Evolutionary conservation across 495 filamentous ascomycete species (phyloP), one percentile per base, ranked within the genome.

Genomic region (Xylaria grammica): DNA sequence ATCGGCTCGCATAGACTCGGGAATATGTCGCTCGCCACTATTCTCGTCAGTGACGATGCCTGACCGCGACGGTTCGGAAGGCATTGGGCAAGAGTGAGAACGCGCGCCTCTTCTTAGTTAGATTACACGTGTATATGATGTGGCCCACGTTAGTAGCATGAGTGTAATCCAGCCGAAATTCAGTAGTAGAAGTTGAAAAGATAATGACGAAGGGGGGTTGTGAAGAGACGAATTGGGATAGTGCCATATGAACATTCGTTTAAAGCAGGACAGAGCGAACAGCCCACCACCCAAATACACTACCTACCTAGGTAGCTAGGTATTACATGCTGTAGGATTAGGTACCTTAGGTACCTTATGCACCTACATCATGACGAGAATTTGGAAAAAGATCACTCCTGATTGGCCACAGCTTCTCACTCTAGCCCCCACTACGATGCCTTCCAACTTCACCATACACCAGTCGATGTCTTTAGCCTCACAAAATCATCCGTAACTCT

Each of bases 11-110:
- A 85, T 75, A 1, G 94, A 97, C 24, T 93, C 86, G 34, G 96
- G 96, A 60, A 99, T 97, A 63, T 90, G 87, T 38, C 91, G 88
- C 75, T 94, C 88, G 71, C 96, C 96, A 67, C 86, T 89, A 60
- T 72, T 74, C 51, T 83, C 79, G 70, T 89, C 86, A 54, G 86
- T 87, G 60, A 90, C 85, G 71, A 98, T 97, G 68, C 95, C 96
- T 38, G 88, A 82, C 30, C 82, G 79, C 42, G 80, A 81, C 3
- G 81, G 80, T 58, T 79, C 69, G 29, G 83, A 78, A 63, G 81
- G 75, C 84, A 84, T 85, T 55, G 50, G 63, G 65, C n/a, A 27
- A 46, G 50, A 69, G 64, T 68, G 77, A 63, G 51, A 65, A 49
- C 59, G 66, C 58, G 53, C 52, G 53, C 72, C 50, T 30, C 48